These are phyloP conservation scores for Poteriospumella lacustris DNA, from an alignment of 108 stramenopile genomes.

Conservation along the genomic window DNA sequence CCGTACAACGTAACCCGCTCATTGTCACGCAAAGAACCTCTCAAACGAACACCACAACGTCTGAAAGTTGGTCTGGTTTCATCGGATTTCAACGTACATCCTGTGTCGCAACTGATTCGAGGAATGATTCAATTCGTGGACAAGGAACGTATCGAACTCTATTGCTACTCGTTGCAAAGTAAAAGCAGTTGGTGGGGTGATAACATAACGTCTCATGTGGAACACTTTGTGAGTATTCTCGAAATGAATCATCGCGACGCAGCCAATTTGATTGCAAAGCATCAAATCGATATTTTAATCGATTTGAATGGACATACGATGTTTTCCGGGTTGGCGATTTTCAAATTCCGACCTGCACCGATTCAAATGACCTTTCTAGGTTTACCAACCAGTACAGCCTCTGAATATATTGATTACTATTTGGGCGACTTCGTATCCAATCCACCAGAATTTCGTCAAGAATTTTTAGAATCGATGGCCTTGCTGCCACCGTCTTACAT, in stretches of 20 bases:
- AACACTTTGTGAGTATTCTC: background rate
- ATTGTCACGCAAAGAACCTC: too few species aligned
- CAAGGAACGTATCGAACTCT: background rate
- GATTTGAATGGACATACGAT: conserved; percentile 32
- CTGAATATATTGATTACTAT: conserved; percentile 25
- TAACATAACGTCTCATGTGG: background rate
- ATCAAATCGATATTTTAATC: conserved; percentile 15
- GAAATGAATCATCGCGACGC: conserved; percentile 4
- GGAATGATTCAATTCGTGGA: background rate
- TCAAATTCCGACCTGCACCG: background rate
- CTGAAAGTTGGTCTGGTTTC: conserved; percentile 20
- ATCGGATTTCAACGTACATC: conserved; percentile 36
- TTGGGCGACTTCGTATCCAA: background rate
- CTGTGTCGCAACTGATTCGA: conserved; percentile 17
- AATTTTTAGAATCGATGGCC: background rate
- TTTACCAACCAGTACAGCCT: conserved; percentile 1
- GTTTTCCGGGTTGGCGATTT: background rate
- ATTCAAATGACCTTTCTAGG: conserved; percentile 18
- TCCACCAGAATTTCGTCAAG: background rate
- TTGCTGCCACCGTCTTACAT: background rate
- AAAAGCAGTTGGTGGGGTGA: conserved; percentile 23
- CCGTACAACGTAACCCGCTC: too few species aligned
- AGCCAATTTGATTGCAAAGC: background rate
- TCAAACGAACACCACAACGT: too few species aligned
- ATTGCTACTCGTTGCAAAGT: conserved; percentile 1